phyloP scores from a whole-genome alignment of 768 basidiomycete genomes.

The Pholiota microspora region DNA sequence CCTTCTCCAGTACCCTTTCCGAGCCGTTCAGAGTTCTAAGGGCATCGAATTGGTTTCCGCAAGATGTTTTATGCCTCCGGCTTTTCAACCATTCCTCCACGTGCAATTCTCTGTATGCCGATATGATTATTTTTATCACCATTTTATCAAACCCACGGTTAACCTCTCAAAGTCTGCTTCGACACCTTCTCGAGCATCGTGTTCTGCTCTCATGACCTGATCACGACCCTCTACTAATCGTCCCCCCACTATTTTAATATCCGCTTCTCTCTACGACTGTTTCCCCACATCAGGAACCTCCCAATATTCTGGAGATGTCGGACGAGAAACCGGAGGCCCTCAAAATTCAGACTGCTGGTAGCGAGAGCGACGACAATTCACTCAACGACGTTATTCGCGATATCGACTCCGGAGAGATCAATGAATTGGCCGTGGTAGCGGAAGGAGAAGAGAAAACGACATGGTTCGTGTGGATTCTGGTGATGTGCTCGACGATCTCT shows the following conservation, averaged over 20 bases:
- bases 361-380: conserved; percentile 15
- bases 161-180: not conserved
- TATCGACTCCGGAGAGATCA: conserved; percentile 50
- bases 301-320: conserved; percentile 7
- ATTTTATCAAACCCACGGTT: not conserved
- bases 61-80: no score
- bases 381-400: conserved; percentile 21
- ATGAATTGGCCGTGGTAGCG: conserved; percentile 55
- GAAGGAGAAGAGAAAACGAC: conserved; percentile 69
- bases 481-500: conserved; percentile 71
- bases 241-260: not conserved
- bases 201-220: conserved; percentile 17
- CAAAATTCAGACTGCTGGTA: conserved; percentile 10
- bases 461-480: conserved; percentile 78
- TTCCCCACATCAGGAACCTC: not conserved
- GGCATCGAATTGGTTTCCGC: no score
- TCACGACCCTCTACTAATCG: not conserved
- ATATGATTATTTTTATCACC: conserved; percentile 4
- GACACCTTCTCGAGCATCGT: conserved; percentile 13
- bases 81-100: no score
- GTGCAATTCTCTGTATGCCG: not conserved
- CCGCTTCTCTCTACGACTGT: not conserved
- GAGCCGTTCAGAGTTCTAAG: no score
- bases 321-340: conserved; percentile 6
- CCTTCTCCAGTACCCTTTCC: no score